phyloP scores from a whole-genome alignment of 768 basidiomycete species.

The Paxillus involutus region DNA sequence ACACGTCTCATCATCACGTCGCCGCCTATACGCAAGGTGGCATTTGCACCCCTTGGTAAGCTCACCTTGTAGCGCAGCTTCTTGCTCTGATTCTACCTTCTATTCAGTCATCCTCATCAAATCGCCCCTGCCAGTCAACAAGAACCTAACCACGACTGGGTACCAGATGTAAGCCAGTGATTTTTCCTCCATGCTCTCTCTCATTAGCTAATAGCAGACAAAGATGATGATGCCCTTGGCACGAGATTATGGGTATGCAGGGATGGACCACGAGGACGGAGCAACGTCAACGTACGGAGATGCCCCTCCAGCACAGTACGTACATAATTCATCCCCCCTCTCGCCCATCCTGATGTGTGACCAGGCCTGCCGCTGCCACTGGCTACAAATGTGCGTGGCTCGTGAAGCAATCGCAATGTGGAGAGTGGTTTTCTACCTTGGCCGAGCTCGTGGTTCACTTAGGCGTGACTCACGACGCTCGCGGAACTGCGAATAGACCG shows the following conservation, averaged over 20 bases:
- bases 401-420: not conserved
- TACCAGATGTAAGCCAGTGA: not conserved
- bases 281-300: too few relatives aligned
- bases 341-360: not conserved
- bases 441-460: constrained; percentile 6
- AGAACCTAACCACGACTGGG: constrained; percentile 6
- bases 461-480: not conserved
- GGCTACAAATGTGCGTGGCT: not conserved
- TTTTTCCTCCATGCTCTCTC: not conserved
- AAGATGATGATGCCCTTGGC: not conserved
- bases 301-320: not conserved
- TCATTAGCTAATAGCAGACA: constrained; percentile 4
- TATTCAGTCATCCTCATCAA: too few relatives aligned
- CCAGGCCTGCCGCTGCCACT: not conserved
- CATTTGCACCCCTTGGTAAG: too few relatives aligned
- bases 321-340: not conserved
- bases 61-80: too few relatives aligned
- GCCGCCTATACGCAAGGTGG: too few relatives aligned
- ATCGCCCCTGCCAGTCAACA: too few relatives aligned
- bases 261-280: too few relatives aligned
- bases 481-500: not conserved
- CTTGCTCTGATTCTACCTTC: too few relatives aligned
- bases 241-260: too few relatives aligned
- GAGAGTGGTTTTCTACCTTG: not conserved
- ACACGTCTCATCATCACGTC: too few relatives aligned